These are phyloP conservation scores for Triticum turgidum DNA, from an alignment of 176 grass and related monocot genomes.

Conservation along the genomic window DNA sequence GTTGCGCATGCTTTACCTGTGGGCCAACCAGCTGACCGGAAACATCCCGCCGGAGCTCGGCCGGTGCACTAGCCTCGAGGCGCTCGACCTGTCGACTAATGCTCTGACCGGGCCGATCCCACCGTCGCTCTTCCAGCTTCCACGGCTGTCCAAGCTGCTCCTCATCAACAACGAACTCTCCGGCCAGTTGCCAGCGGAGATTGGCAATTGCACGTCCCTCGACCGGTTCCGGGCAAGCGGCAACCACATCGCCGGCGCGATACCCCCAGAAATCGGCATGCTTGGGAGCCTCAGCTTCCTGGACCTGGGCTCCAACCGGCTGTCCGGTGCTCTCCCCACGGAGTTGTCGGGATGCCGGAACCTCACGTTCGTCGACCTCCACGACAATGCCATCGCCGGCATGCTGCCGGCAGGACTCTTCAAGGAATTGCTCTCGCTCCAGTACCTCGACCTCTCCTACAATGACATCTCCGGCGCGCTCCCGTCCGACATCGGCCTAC, in stretches of 20 bases:
- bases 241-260: constrained; percentile 55
- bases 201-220: constrained; percentile 63
- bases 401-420: constrained; percentile 47
- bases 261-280: constrained; percentile 44
- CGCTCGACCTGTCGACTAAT: constrained; percentile 69
- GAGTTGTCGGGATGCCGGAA: constrained; percentile 59
- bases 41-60: constrained; percentile 64
- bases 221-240: constrained; percentile 54
- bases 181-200: constrained; percentile 46
- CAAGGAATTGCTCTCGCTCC: constrained; percentile 51
- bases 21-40: constrained; percentile 69
- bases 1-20: constrained; percentile 71
- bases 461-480: constrained; percentile 51
- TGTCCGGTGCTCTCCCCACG: constrained; percentile 44
- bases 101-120: constrained; percentile 55
- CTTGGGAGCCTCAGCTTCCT: constrained; percentile 72
- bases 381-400: constrained; percentile 60
- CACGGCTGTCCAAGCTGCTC: constrained; percentile 51
- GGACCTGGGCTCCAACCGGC: constrained; percentile 66
- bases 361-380: constrained; percentile 82
- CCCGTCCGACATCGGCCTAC: constrained; percentile 50
- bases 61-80: constrained; percentile 58
- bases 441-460: constrained; percentile 80
- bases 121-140: constrained; percentile 38
- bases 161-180: constrained; percentile 61